Conservation (phyloP, 768 basidiomycete genomes). For the Boletus tylopilopsis region DNA sequence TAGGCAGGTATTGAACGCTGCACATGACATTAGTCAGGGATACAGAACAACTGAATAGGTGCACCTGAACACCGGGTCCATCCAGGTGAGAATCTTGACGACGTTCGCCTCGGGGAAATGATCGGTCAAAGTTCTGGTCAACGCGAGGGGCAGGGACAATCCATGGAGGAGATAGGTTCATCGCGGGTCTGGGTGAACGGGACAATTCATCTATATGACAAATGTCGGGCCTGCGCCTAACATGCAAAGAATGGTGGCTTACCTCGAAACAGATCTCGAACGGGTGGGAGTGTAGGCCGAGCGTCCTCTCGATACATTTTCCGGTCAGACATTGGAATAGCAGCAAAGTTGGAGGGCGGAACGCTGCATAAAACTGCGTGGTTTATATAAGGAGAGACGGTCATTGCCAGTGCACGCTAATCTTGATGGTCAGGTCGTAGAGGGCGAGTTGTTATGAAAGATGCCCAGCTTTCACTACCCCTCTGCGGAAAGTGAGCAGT, state of each 20-base stretch:
- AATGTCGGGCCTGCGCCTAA: slow-evolving; percentile 1
- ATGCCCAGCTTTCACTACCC: slow-evolving; percentile 23
- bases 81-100: slow-evolving; percentile 23
- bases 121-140: slow-evolving; percentile 21
- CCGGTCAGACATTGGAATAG: slow-evolving; percentile 30
- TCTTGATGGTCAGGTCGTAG: slow-evolving; percentile 23
- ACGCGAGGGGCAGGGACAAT: slow-evolving; percentile 42
- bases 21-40: slow-evolving; percentile 2
- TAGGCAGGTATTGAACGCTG: slow-evolving; percentile 24
- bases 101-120: slow-evolving; percentile 23
- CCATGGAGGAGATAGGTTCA: slow-evolving; percentile 40
- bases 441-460: slow-evolving; percentile 23
- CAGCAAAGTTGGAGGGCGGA: slow-evolving; percentile 7
- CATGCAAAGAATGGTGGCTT: slow-evolving; percentile 3
- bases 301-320: slow-evolving; percentile 20
- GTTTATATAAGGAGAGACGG: slow-evolving; percentile 26
- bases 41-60: background rate
- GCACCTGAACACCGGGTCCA: slow-evolving; percentile 32
- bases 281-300: slow-evolving; percentile 66
- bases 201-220: slow-evolving; percentile 44
- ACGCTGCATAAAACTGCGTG: background rate
- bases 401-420: slow-evolving; percentile 25
- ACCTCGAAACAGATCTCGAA: slow-evolving; percentile 69
- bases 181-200: slow-evolving; percentile 35
- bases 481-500: slow-evolving; percentile 18